Base-by-base conservation (phyloP, 768 basidiomycete genomes). In the Suillus subluteus region DNA sequence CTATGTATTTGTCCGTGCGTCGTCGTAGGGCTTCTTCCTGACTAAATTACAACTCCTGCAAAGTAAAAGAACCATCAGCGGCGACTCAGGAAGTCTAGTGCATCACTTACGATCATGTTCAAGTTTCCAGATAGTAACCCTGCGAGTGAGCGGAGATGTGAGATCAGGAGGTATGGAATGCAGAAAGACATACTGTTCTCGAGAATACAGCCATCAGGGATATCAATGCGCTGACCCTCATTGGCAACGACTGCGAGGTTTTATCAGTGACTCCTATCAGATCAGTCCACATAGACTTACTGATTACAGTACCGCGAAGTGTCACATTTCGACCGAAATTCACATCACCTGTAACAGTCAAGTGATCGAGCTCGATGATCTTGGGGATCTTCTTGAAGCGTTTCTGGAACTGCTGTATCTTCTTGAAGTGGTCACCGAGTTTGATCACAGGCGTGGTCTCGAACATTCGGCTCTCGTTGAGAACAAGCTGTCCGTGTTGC, bases 351-450 rank as follows among this genome's bases (percentile, higher is more conserved):
- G 87, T 85, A 65, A 91, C 87, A 30, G 91, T 91, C 72, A 91
- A 80, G 76, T 91, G 90, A 78, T 91, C 91, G 55, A 90, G 82
- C 75, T 91, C 91, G 68, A 88, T 79, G 70, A 91, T 88, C 75
- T 85, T 85, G 43, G 91, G 90, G 65, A 91, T 90, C 75, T 87
- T 86, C 80, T 88, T 88, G 87, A 91, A 91, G 16, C 90, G 85
- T 73, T 90, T 89, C 79, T 90, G 87, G 81, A 91, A 91, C 70
- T 87, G 78, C 62, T 80, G 80, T 65, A 87, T 86, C 84, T 91
- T 91, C 83, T 91, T 91, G 80, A 91, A 91, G 73, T 88, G 84
- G 73, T 89, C 89, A 38, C 90, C 89, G 41, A 91, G 87, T 82
- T 91, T 91, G 79, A 91, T 87, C 66, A 91, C 90, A 2, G 91